Evolutionary conservation across 768 basidiomycete genomes (phyloP).

Genomic region (Aureoboletus auriporus): DNA sequence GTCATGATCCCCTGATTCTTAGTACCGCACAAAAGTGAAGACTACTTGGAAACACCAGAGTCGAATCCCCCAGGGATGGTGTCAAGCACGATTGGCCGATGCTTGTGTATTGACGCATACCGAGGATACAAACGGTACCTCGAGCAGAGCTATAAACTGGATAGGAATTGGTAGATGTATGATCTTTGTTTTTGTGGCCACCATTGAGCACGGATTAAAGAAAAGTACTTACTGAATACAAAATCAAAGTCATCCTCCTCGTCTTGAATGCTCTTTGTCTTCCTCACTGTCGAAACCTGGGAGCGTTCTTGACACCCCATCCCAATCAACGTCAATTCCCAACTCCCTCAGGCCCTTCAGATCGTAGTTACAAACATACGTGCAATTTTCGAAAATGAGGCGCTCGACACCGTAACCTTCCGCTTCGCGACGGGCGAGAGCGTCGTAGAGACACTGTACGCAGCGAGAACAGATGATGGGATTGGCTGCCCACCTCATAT

Average conservation of each 20-base stretch:
- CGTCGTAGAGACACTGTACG: conserved; percentile 12
- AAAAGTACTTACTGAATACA: no score
- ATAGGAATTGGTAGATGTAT: no score
- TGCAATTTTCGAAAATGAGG: conserved; percentile 11
- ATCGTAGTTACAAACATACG: conserved; percentile 4
- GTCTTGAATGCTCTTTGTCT: not conserved
- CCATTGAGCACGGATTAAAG: no score
- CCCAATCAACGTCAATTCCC: conserved; percentile 17
- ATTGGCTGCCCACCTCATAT: not conserved
- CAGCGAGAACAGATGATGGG: conserved; percentile 2
- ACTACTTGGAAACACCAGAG: no score
- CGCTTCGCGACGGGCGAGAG: conserved; percentile 9
- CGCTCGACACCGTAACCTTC: conserved; percentile 7
- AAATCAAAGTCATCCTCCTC: not conserved
- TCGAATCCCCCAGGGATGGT: no score
- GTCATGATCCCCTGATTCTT: no score
- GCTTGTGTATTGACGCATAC: no score
- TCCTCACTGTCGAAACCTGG: not conserved
- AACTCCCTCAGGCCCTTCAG: conserved; percentile 2
- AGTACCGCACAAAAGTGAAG: conserved; percentile 3
- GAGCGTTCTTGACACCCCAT: conserved; percentile 4
- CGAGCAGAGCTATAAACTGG: no score
- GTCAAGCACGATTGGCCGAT: no score
- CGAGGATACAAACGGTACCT: no score
- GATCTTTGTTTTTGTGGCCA: no score